phyloP scores from a whole-genome alignment of 257 asterid genomes.

The Cordia subcordata region DNA sequence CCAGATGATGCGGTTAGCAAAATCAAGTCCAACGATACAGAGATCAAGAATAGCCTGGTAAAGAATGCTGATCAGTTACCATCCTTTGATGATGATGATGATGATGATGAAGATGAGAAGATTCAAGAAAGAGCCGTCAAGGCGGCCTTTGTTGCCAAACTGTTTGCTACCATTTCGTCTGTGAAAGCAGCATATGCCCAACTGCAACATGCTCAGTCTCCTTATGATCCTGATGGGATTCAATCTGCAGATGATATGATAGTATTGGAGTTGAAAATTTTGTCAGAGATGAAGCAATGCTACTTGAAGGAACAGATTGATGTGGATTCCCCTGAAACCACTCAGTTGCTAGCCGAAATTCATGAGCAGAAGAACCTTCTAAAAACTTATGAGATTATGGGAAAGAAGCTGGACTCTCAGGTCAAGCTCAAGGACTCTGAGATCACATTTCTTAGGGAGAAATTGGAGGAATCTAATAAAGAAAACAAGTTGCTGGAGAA shows the following conservation, averaged over 20 bases:
- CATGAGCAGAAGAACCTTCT: slow-evolving; percentile 61
- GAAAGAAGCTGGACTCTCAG: slow-evolving; percentile 66
- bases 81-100: slow-evolving; percentile 18
- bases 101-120: slow-evolving; percentile 27
- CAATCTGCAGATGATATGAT: slow-evolving; percentile 62
- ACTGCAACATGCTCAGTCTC: slow-evolving; percentile 67
- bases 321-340: slow-evolving; percentile 47
- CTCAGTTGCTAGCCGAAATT: slow-evolving; percentile 46
- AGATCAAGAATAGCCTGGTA: slow-evolving; percentile 17
- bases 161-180: slow-evolving; percentile 63
- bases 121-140: slow-evolving; percentile 16
- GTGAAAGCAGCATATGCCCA: slow-evolving; percentile 77
- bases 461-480: slow-evolving; percentile 43
- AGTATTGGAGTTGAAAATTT: slow-evolving; percentile 52
- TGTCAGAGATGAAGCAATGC: slow-evolving; percentile 67
- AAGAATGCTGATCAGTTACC: slow-evolving; percentile 9
- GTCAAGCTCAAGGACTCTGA: slow-evolving; percentile 80
- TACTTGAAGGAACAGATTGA: slow-evolving; percentile 49
- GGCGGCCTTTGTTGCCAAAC: slow-evolving; percentile 69
- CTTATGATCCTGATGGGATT: slow-evolving; percentile 79
- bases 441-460: slow-evolving; percentile 65
- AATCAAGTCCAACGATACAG: slow-evolving; percentile 20
- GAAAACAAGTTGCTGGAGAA: slow-evolving; percentile 60
- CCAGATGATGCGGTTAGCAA: slow-evolving; percentile 29
- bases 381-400: slow-evolving; percentile 52